Conservation (phyloP, 2,329 filamentous ascomycete species). For the Talaromyces sp. region DNA sequence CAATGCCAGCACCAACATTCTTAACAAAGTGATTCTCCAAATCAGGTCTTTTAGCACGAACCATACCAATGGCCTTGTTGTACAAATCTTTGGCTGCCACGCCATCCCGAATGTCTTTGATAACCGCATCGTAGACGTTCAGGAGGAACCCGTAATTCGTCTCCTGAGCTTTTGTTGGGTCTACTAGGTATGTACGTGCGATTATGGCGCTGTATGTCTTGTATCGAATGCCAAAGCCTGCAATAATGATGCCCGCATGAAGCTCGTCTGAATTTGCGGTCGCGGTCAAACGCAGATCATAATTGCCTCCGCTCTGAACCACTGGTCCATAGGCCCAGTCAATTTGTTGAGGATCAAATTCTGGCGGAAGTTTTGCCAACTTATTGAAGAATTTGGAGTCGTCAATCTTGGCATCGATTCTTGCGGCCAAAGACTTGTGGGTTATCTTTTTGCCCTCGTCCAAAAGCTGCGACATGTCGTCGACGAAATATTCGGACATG, state of each 20-base stretch:
- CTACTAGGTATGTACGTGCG: conserved; percentile 90
- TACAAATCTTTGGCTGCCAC: conserved; percentile 86
- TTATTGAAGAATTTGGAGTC: conserved; percentile 90
- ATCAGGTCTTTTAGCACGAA: conserved; percentile 90
- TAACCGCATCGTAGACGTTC: conserved; percentile 78
- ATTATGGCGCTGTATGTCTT: conserved; percentile 94
- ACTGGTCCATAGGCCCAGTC: conserved; percentile 92
- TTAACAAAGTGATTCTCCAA: conserved; percentile 93
- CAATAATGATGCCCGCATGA: conserved; percentile 89
- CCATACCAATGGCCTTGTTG: conserved; percentile 72
- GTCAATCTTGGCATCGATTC: conserved; percentile 87
- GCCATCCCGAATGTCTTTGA: conserved; percentile 88
- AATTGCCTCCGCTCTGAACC: conserved; percentile 92
- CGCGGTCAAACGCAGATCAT: conserved; percentile 77
- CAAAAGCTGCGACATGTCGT: conserved; percentile 94
- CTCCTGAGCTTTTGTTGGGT: conserved; percentile 94
- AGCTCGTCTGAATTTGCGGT: conserved; percentile 79
- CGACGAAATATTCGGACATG: conserved; percentile 94
- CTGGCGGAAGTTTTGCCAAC: conserved; percentile 74
- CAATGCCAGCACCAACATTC: conserved; percentile 86
- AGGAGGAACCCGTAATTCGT: conserved; percentile 87
- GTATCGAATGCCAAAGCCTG: conserved; percentile 87
- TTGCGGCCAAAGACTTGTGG: conserved; percentile 79
- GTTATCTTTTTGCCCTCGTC: conserved; percentile 97
- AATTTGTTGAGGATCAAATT: conserved; percentile 82